Base-by-base conservation (phyloP, 2,329 filamentous ascomycete genomes). In the Aspergillus niger region DNA sequence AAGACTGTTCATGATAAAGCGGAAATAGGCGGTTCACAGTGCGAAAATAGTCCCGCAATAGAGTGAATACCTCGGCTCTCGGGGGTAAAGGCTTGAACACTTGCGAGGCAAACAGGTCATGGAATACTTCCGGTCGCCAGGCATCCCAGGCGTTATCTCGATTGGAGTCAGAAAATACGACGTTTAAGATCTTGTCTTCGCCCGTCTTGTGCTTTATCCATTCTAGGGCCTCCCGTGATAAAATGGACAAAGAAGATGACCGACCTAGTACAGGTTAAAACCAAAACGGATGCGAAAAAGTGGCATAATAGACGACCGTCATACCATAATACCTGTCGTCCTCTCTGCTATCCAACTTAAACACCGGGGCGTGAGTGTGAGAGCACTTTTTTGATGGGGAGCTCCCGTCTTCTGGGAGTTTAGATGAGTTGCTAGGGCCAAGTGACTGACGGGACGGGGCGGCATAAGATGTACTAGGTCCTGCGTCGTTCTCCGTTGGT, bases 11-110 rank as follows among this genome's bases (percentile, higher is more conserved):
- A 76, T 97, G 93, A 72, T 96, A 98, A 3, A 98, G 83, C 2
- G 94, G 94, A 72, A 97, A 97, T 83, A 97, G 93, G 83, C 91
- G 92, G 79, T 98, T 98, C 81, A 97, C 96, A 74, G 96, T 97
- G 69, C 93, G 90, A 68, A 98, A 98, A 71, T 89, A 98, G 76
- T 97, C 93, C 73, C 90, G 91, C 56, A 97, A 83, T 41, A 97
- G 79, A 3, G 91, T 92, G 62, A 96, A 80, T 0, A 92, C 91
- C 77, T 97, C 92, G n/a, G 86, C 82, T 75, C 95, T 94, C 1
- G 90, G 82, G 2, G 94, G 94, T 22, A 97, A 77, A 17, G 87
- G 88, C 58, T 89, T 89, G 80, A 92, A 97, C 28, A 96, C 84
- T 5, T 87, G 87, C 15, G 92, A 88, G 58, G 87, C 85, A 77